phyloP scores from a whole-genome alignment of 106 monocot species.

The Iris macrosiphon region DNA sequence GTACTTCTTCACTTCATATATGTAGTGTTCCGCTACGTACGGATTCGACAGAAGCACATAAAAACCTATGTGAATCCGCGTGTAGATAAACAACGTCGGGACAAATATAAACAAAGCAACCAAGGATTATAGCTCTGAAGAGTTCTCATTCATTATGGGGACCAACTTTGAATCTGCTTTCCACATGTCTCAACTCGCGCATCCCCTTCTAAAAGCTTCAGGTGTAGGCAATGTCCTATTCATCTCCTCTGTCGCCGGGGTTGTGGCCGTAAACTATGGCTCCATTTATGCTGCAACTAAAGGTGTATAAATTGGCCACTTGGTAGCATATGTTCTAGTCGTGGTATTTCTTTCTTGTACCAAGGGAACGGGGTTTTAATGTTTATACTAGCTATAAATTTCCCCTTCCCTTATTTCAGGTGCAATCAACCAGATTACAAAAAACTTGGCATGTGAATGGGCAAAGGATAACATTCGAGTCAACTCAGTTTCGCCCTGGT shows the following conservation, averaged over 20 bases:
- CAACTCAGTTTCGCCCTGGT: conserved; percentile 40
- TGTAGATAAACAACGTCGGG: conserved; percentile 64
- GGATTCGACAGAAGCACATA: too few relatives aligned
- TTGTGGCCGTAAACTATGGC: conserved; percentile 29
- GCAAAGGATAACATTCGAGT: conserved; percentile 46
- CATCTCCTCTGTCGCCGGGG: conserved; percentile 58
- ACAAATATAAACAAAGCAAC: conserved; percentile 44
- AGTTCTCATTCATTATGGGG: conserved; percentile 39
- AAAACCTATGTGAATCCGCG: too few relatives aligned
- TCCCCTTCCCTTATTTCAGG: conserved; percentile 17
- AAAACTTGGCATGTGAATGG: conserved; percentile 53
- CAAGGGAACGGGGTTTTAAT: too few relatives aligned
- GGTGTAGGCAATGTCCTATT: conserved; percentile 46
- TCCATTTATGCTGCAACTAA: conserved; percentile 42
- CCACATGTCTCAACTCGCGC: conserved; percentile 54
- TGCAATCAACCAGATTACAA: conserved; percentile 47
- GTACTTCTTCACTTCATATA: too few relatives aligned
- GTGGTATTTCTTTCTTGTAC: too few relatives aligned
- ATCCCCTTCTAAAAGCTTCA: conserved; percentile 66
- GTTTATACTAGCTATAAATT: neutral
- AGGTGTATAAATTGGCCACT: too few relatives aligned
- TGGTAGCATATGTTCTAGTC: too few relatives aligned
- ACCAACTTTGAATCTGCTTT: conserved; percentile 69
- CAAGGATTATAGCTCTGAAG: conserved; percentile 27
- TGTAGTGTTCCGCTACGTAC: too few relatives aligned